These are phyloP conservation scores for Penicillium rolfsii DNA, from an alignment of 2,329 filamentous ascomycete genomes.

Conservation along the genomic window DNA sequence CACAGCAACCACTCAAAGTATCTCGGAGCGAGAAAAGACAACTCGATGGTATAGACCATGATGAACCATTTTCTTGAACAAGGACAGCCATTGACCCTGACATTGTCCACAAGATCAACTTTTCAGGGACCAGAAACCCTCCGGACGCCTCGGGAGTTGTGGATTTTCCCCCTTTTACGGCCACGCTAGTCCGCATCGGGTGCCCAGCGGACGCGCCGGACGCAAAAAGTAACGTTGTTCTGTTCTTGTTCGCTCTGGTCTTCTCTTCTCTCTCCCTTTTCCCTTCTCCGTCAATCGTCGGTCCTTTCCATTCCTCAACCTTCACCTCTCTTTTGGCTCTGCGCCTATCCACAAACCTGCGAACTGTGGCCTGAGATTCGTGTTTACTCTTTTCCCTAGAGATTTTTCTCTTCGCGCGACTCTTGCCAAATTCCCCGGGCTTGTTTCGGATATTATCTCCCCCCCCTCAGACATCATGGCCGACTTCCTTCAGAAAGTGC, in stretches of 20 bases:
- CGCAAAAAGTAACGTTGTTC: conserved; percentile 26
- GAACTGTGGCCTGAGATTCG: conserved; percentile 5
- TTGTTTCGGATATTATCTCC: conserved; percentile 14
- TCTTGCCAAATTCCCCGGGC: conserved; percentile 1
- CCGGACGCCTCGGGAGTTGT: conserved; percentile 24
- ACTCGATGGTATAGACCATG: not conserved
- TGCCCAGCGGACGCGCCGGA: conserved; percentile 34
- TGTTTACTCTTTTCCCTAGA: conserved; percentile 7
- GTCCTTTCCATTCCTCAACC: conserved; percentile 55
- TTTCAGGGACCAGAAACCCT: not conserved
- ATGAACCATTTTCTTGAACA: not conserved
- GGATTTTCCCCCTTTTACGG: conserved; percentile 35
- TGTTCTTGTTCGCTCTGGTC: not conserved
- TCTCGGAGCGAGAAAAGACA: not conserved
- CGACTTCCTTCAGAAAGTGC: conserved; percentile 54
- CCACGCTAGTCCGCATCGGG: conserved; percentile 33
- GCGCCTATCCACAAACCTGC: conserved; percentile 13
- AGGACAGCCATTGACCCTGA: not conserved
- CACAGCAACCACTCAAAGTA: not conserved
- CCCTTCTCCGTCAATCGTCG: conserved; percentile 63
- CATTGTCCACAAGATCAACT: not conserved
- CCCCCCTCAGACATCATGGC: conserved; percentile 47
- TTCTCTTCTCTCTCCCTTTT: conserved; percentile 54
- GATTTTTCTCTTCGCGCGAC: conserved; percentile 14
- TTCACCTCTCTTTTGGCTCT: conserved; percentile 57